Evolutionary conservation across 2,329 filamentous ascomycete genomes (phyloP), one percentile per base, ranked within the genome.

Genomic region (Chaetomium globosum): DNA sequence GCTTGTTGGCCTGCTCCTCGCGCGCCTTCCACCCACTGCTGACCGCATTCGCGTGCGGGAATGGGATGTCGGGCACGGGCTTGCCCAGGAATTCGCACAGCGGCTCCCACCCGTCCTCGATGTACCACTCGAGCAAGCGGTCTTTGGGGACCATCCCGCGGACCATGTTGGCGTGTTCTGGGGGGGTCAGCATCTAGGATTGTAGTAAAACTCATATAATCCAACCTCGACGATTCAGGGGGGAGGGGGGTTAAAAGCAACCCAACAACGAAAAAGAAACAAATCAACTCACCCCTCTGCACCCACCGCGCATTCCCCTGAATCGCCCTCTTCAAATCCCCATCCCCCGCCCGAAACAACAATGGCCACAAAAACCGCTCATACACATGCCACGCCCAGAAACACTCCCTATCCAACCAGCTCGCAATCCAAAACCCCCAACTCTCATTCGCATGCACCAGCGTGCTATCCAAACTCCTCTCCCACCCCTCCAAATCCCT

Each of bases 401-500:
- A 77, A 43, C 70, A 71, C 63, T 75, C 73, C 3, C 69, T 26
- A 53, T 73, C 71, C 43, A 75, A 51, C 66, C 71, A 71, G 13
- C 70, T 72, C 2, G 73, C 67, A 1, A 76, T 12, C 69, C 71
- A 76, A 19, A 73, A 71, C n/a, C 57, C 66, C 74, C 74, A 76
- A 65, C 62, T 66, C 58, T 69, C 33, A 46, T 74, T 68, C n/a
- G 65, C 58, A 16, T 67, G 64, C 39, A 73, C 69, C 5, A 76
- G 63, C 30, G 72, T 75, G 33, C 67, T 68, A 9, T 65, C 66
- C 30, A 72, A 59, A 59, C 77, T 78, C 48, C 69, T 63, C 68
- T 77, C 74, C 80, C 80, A 82, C n/a, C 72, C 74, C 26, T 78
- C 74, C 9, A 75, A 70, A 64, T 81, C 78, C n/a, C 75, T 71